Base-by-base conservation (phyloP, 2,329 filamentous ascomycete genomes). In the Microdochium nivale region DNA sequence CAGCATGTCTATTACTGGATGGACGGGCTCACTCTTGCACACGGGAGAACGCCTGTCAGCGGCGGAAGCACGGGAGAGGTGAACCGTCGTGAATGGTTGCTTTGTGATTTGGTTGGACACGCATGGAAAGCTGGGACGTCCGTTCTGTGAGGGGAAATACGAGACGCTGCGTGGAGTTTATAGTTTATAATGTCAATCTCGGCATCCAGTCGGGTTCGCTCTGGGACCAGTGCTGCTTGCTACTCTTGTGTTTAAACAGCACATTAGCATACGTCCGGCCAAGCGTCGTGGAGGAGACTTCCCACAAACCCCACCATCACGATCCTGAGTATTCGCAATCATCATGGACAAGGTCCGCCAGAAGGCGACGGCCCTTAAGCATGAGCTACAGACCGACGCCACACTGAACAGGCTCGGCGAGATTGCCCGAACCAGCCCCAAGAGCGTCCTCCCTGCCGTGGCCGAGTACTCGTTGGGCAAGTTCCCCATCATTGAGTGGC, bases 401-500 rank as follows among this genome's bases (percentile, higher is more conserved):
- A 72, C 67, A 35, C 64, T 70, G 53, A 66, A 64, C 24, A 60
- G 64, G 48, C 62, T 61, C 5, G 61, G 60, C 25, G 58, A 62
- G 2, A 65, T 69, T 19, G 57, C 65, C 44, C 55, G 52, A 30
- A 54, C 55, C 5, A 61, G 64, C n/a, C 62, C 63, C 9, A 56
- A 54, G 30, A 65, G 64, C n/a, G 56, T 83, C 0, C 81, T 82
- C 0, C 73, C 74, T 2, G 77, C 74, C 9, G 67, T 79, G 1
- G 70, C 64, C 4, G 73, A 80, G 49, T 86, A 86, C 58, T 65
- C 80, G 7, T 54, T 75, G 32, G 79, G 82, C 54, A 86, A 85
- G 61, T 67, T 83, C 2, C 83, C 82, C 1, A 78, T 85, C 43
- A 65, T 81, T 9, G 75, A 79, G 49, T 86, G 83, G 83, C 69